Base-by-base conservation (phyloP, 495 filamentous ascomycete genomes). In the Podospora fimiseda region DNA sequence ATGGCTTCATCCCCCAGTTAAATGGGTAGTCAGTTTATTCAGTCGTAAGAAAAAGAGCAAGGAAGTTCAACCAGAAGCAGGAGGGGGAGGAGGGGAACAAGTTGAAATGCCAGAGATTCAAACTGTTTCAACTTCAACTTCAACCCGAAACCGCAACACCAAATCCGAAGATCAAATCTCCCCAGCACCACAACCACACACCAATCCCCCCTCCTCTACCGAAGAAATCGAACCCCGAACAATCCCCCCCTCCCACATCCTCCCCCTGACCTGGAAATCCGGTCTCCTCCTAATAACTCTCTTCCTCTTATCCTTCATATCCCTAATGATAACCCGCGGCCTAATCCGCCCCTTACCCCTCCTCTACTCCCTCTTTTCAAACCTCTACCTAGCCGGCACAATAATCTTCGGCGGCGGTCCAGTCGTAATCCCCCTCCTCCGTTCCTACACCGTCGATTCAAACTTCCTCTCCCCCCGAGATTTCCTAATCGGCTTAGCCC, bases 361-460 rank as follows among this genome's bases (percentile, higher is more conserved):
- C 0, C 63, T 74, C 11, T 79, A 86, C 50, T 68, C 74, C 40
- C 76, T 93, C 42, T 92, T 92, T 65, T 74, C 84, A 8, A 90
- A 87, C 65, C 81, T 94, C 68, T 92, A 86, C 65, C 82, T 92
- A 7, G 87, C 89, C 4, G 88, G 89, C 14, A 94, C 89, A 2
- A 84, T 94, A 52, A 91, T 92, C 60, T 90, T 94, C 59, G 89
- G 88, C 50, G 89, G 89, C 24, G 88, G 89, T 3, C 89, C 89
- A 0, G 89, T 92, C 18, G 89, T 94, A 2, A 88, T 94, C 47
- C 89, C 89, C 0, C 77, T 92, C 1, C 74, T 92, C 2, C 80
- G 85, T 43, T 80, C 83, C 51, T 92, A 92, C 68, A 81, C 91
- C 44, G 88, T 92, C 3, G 74, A 74, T n/a, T 80, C 83, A 22